These are phyloP conservation scores for Ceratobasidium sp. DNA, from an alignment of 1,284 basidiomycete genomes.

Conservation along the genomic window DNA sequence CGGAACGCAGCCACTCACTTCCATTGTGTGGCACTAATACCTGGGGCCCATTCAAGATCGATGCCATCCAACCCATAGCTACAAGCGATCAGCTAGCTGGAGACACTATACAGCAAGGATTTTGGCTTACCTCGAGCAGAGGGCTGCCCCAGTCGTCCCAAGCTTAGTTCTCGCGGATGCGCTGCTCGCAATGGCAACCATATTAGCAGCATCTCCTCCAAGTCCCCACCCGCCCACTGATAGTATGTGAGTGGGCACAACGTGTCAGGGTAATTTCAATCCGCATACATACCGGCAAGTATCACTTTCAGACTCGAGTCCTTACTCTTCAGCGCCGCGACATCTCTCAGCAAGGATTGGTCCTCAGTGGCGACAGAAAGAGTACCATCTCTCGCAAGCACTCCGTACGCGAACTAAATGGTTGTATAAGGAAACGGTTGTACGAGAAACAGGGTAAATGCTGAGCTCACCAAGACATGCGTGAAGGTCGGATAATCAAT, in stretches of 20 bases:
- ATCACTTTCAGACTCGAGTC: conserved; percentile 20
- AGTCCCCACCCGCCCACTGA: conserved; percentile 42
- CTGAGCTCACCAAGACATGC: conserved; percentile 14
- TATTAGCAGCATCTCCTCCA: conserved; percentile 28
- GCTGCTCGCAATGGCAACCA: conserved; percentile 28
- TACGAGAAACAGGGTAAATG: background rate
- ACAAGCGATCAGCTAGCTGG: background rate
- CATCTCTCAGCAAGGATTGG: conserved; percentile 16
- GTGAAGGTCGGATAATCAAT: conserved; percentile 22
- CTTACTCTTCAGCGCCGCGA: conserved; percentile 19
- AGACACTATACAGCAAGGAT: background rate
- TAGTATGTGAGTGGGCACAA: background rate
- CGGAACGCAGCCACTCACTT: background rate
- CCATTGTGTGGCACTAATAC: conserved; percentile 38
- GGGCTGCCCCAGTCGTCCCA: conserved; percentile 32
- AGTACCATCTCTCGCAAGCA: conserved; percentile 34
- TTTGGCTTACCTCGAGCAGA: conserved; percentile 19
- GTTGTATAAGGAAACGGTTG: background rate
- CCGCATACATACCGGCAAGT: conserved; percentile 33
- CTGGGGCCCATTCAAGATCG: conserved; percentile 38
- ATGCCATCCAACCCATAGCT: conserved; percentile 32
- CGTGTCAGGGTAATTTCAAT: background rate
- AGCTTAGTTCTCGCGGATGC: conserved; percentile 38
- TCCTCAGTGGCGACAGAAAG: conserved; percentile 35
- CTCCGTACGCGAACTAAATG: conserved; percentile 33